Base-by-base conservation (phyloP, 495 filamentous ascomycete genomes). In the Neurospora discreta region DNA sequence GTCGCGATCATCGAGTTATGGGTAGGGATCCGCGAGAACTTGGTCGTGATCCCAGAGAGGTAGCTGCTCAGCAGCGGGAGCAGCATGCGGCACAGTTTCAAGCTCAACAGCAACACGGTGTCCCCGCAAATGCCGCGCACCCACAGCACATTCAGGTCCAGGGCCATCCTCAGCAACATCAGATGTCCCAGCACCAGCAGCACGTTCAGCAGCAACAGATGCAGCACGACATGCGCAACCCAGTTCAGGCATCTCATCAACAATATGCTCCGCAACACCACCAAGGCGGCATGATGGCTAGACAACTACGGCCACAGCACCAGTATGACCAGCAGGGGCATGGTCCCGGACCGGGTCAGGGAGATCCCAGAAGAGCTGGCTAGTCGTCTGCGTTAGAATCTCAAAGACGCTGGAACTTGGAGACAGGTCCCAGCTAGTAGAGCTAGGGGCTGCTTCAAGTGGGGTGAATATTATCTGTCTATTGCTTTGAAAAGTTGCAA, bases 301-400 rank as follows among this genome's bases (percentile, higher is more conserved):
- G 79, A 30, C 80, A 81, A 67, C 68, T 82, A 6, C 72, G 81
- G 60, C 81, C 81, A 11, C 80, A 79, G 13, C 79, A 81, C 11
- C 52, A 67, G 7, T 77, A 75, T 39, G 71, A 74, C n/a, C 70
- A 69, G 39, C 75, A 65, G 26, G 52, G 52, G 23, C 52, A 65
- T 65, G 52, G 52, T 18, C 52, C 52, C 2, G 52, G 52, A 65
- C 52, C 52, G 52, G 52, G 52, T 65, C 52, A 65, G 52, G 52
- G 52, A 18, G 52, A 65, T 68, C 73, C 40, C 74, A 39, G 70
- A 71, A 41, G 38, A 13, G 52, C 52, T 65, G 52, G 52, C 52
- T 65, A 65, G 70, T 68, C 0, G 8, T 68, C 70, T 70, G 39
- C 39, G 68, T 20, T 4, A 30, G 13, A 26, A 65, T 65, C 52